These are phyloP conservation scores for Chalciporus sp. DNA, from an alignment of 1,284 basidiomycete genomes.

Conservation along the genomic window DNA sequence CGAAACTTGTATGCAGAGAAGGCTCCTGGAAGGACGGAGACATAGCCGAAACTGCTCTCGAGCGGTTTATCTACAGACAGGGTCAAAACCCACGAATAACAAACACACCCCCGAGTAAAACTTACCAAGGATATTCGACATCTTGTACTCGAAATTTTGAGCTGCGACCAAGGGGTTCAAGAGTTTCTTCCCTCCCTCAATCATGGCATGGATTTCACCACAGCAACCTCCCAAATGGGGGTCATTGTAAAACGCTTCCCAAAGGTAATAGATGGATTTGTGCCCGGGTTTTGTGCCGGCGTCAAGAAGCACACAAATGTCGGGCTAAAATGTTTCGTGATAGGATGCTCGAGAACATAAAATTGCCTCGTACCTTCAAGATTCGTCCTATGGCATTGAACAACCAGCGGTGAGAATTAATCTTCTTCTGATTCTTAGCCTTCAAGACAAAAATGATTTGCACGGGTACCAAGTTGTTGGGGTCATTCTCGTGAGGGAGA, in stretches of 20 bases:
- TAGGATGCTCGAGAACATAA: constrained; percentile 11
- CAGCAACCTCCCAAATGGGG: constrained; percentile 77
- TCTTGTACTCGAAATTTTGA: constrained; percentile 99
- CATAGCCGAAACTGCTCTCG: constrained; percentile 95
- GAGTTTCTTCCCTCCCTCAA: constrained; percentile 88
- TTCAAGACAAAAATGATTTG: constrained; percentile 96
- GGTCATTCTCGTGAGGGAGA: constrained; percentile 85
- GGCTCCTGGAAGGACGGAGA: constrained; percentile 93
- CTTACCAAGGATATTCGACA: constrained; percentile 90
- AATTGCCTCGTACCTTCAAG: constrained; percentile 52
- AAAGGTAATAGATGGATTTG: constrained; percentile 96
- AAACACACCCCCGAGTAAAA: not conserved
- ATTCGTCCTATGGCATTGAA: constrained; percentile 95
- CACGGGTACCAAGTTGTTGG: constrained; percentile 92
- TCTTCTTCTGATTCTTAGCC: constrained; percentile 97
- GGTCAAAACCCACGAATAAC: constrained; percentile 6
- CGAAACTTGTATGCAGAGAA: constrained; percentile 94
- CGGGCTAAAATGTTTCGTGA: constrained; percentile 56
- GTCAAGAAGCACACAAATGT: constrained; percentile 89
- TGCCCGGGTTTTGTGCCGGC: constrained; percentile 96
- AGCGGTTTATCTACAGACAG: constrained; percentile 76
- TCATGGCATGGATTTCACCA: constrained; percentile 95
- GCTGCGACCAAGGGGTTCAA: constrained; percentile 93
- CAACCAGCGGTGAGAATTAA: constrained; percentile 96
- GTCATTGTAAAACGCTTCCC: constrained; percentile 90